Evolutionary conservation across 2,329 filamentous ascomycete genomes (phyloP).

Genomic region (Domatiomyces catenatus): DNA sequence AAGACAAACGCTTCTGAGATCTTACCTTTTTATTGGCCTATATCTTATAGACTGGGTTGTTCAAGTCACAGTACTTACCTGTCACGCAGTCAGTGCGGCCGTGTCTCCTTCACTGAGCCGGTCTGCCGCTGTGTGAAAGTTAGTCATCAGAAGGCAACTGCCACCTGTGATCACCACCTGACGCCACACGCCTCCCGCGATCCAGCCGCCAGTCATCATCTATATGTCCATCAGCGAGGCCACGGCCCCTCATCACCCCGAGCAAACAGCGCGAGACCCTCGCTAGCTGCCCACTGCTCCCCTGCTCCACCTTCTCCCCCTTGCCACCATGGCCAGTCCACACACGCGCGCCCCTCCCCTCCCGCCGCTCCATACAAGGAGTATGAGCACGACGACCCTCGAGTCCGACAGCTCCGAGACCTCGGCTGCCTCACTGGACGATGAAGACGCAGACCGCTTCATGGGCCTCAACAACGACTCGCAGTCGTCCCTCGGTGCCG

Average conservation of each 20-base stretch:
- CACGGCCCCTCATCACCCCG: not conserved
- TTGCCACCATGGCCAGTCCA: slow-evolving; percentile 12
- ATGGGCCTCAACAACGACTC: slow-evolving; percentile 73
- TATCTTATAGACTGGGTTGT: not conserved
- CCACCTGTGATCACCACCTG: not conserved
- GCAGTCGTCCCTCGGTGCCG: slow-evolving; percentile 65
- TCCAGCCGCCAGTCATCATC: no score
- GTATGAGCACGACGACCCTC: slow-evolving; percentile 13
- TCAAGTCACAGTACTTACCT: not conserved
- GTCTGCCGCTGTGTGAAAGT: not conserved
- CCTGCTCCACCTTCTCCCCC: not conserved
- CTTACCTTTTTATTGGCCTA: not conserved
- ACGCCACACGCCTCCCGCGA: not conserved
- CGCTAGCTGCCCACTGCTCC: not conserved
- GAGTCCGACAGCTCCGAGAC: slow-evolving; percentile 17
- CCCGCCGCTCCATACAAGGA: slow-evolving; percentile 10
- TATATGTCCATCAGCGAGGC: no score
- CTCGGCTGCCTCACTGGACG: slow-evolving; percentile 44
- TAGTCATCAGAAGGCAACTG: not conserved
- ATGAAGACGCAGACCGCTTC: slow-evolving; percentile 90
- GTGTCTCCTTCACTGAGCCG: not conserved
- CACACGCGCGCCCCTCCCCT: slow-evolving; percentile 11
- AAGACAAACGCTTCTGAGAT: not conserved
- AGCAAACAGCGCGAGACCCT: not conserved
- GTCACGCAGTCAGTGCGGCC: not conserved